Evolutionary conservation across 139 green algal species (phyloP).

Genomic region (Bryopsis sp.): DNA sequence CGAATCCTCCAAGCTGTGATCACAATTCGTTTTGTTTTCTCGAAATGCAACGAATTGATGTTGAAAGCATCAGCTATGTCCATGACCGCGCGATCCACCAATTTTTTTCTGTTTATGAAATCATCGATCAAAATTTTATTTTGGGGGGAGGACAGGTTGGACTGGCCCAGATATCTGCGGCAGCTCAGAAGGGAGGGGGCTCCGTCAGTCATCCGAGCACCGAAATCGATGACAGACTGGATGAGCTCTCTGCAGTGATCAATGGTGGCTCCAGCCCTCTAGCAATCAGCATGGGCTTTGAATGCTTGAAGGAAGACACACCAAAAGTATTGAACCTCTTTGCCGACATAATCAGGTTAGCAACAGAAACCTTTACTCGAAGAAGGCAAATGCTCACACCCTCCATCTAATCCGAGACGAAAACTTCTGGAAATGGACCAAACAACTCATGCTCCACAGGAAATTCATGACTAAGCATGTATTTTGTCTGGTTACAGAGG

Average conservation of each 20-base stretch:
- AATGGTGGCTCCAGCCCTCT: conserved; percentile 43
- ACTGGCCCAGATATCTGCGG: conserved; percentile 33
- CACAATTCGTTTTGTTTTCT: not conserved
- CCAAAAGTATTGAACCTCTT: conserved; percentile 46
- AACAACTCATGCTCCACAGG: too few relatives aligned
- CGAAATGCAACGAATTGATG: not conserved
- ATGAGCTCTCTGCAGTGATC: conserved; percentile 48
- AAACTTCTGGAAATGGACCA: too few relatives aligned
- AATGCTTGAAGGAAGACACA: conserved; percentile 15
- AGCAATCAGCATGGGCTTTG: conserved; percentile 41
- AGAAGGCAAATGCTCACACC: too few relatives aligned
- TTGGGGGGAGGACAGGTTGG: conserved; percentile 30
- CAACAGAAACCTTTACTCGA: too few relatives aligned
- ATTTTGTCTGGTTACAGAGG: too few relatives aligned
- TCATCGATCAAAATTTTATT: conserved; percentile 7
- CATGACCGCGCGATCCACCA: not conserved
- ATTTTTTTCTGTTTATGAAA: not conserved
- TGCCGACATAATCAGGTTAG: conserved; percentile 42
- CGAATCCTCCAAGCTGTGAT: not conserved
- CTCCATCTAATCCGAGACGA: too few relatives aligned
- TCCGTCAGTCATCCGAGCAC: conserved; percentile 30
- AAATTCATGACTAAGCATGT: too few relatives aligned
- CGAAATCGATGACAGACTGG: conserved; percentile 45
- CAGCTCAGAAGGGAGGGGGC: conserved; percentile 52
- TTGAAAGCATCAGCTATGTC: not conserved